phyloP scores from a whole-genome alignment of 257 asterid genomes.

The Solanum verrucosum region DNA sequence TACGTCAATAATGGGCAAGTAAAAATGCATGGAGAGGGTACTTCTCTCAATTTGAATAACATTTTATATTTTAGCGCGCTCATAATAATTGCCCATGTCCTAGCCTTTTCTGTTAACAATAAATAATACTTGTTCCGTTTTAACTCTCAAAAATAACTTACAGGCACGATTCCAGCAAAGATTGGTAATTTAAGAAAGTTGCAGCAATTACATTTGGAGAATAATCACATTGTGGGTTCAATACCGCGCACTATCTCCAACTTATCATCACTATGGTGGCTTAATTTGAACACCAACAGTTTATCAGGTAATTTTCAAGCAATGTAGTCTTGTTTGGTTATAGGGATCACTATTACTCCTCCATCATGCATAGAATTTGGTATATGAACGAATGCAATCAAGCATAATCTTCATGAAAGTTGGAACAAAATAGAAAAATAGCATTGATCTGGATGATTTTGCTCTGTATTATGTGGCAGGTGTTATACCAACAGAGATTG shows the following conservation, averaged over 20 bases:
- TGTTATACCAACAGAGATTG: slow-evolving; percentile 16
- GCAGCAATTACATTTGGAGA: not conserved
- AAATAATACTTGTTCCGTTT: no score
- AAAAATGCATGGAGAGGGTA: no score
- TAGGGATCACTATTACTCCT: not conserved
- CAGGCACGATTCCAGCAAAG: not conserved
- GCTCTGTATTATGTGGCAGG: slow-evolving; percentile 9
- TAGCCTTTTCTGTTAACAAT: no score
- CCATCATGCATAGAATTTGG: not conserved
- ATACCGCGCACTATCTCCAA: not conserved
- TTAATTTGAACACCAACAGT: not conserved
- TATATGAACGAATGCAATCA: no score
- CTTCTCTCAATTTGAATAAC: no score
- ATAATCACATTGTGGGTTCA: not conserved
- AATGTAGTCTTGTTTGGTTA: not conserved
- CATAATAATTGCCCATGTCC: no score
- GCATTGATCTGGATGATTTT: not conserved
- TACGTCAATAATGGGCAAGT: no score
- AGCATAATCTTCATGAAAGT: not conserved
- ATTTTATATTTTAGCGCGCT: no score
- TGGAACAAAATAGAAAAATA: no score
- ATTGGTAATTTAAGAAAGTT: not conserved
- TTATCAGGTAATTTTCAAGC: not conserved
- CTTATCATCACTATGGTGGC: not conserved
- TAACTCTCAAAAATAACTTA: not conserved